phyloP scores from a whole-genome alignment of 2,329 filamentous ascomycete species.

The Mycosphaerelloides madeirae region DNA sequence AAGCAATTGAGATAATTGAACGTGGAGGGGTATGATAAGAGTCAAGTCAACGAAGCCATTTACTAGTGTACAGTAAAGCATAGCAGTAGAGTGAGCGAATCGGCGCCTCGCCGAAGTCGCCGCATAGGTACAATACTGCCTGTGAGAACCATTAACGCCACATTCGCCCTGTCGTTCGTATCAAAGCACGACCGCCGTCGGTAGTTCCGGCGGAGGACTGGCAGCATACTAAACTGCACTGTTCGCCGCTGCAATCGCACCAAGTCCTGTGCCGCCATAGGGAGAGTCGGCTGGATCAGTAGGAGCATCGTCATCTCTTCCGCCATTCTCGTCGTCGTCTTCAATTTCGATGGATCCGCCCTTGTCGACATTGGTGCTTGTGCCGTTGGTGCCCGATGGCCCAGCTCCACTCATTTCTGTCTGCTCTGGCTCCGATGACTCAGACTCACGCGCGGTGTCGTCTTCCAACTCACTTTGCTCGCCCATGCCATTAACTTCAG shows the following conservation, averaged over 20 bases:
- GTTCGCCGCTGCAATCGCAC: slow-evolving; percentile 21
- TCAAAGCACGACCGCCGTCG: too few species aligned
- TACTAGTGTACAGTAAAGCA: too few species aligned
- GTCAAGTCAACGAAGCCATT: too few species aligned
- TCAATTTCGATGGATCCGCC: slow-evolving; percentile 14
- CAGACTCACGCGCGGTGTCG: slow-evolving; percentile 1
- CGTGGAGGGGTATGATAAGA: too few species aligned
- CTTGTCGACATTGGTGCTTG: slow-evolving; percentile 1
- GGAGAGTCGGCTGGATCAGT: slow-evolving; percentile 13
- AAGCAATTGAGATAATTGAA: too few species aligned
- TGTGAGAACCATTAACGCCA: too few species aligned
- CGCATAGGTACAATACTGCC: too few species aligned
- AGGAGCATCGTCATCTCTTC: slow-evolving; percentile 9
- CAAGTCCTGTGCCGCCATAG: slow-evolving; percentile 20
- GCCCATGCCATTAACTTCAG: slow-evolving; percentile 47
- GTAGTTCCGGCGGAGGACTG: too few species aligned
- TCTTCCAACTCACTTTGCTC: slow-evolving; percentile 37
- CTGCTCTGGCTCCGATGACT: not conserved
- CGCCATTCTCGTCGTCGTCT: slow-evolving; percentile 14
- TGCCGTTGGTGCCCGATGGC: slow-evolving; percentile 11
- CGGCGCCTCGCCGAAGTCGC: too few species aligned
- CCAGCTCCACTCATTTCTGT: slow-evolving; percentile 3
- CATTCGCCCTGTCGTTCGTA: too few species aligned
- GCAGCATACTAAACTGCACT: slow-evolving; percentile 3
- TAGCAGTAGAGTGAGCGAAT: too few species aligned